Conservation (phyloP, 768 basidiomycete species). For the Suillus subaureus region DNA sequence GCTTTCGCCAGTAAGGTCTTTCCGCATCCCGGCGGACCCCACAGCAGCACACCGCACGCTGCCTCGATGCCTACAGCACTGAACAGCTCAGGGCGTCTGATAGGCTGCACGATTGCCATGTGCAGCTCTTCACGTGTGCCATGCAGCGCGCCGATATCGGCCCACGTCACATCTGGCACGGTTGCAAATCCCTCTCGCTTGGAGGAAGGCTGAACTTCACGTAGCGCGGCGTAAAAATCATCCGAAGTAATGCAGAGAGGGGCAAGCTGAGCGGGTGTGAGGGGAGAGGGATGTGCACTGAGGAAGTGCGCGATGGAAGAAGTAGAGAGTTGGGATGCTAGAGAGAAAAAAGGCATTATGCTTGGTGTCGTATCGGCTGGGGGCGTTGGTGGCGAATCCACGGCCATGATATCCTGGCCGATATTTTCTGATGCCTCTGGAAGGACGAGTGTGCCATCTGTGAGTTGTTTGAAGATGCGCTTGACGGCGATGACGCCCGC, state of each 20-base stretch:
- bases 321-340: slow-evolving; percentile 44
- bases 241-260: slow-evolving; percentile 78
- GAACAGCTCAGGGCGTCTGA: slow-evolving; percentile 88
- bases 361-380: slow-evolving; percentile 23
- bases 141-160: slow-evolving; percentile 92
- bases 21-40: slow-evolving; percentile 99
- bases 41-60: slow-evolving; percentile 92
- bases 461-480: slow-evolving; percentile 84
- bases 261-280: slow-evolving; percentile 76
- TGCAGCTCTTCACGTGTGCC: slow-evolving; percentile 87
- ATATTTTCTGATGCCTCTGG: slow-evolving; percentile 38
- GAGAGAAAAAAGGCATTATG: slow-evolving; percentile 36
- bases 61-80: slow-evolving; percentile 86
- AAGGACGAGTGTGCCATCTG: slow-evolving; percentile 63
- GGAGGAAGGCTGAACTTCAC: slow-evolving; percentile 91
- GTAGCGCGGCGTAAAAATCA: slow-evolving; percentile 84
- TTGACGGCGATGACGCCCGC: slow-evolving; percentile 97
- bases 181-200: slow-evolving; percentile 98
- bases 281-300: slow-evolving; percentile 78
- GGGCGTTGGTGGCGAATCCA: slow-evolving; percentile 33
- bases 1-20: slow-evolving; percentile 98
- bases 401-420: slow-evolving; percentile 37
- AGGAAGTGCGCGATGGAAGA: slow-evolving; percentile 91
- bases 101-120: slow-evolving; percentile 97
- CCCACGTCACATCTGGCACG: slow-evolving; percentile 94